Evolutionary conservation across 345 rosid species (phyloP), one percentile per base, ranked within the genome.

Genomic region (Zanthoxylum bungeanum): DNA sequence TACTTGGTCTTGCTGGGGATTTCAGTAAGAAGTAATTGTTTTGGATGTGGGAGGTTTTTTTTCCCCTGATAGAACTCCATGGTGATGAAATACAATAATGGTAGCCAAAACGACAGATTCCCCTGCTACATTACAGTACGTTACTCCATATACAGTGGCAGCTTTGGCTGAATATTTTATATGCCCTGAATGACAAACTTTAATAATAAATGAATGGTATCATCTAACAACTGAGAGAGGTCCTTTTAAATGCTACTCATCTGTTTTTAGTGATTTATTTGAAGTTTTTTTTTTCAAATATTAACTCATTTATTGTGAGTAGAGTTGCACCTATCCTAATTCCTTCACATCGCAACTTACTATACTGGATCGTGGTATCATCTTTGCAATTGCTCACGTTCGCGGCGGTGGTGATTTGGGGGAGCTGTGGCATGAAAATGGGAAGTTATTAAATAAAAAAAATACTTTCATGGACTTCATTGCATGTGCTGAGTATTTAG

Each of bases 321-420:
- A 93, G 97, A 44, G 76, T n/a, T 86, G 87, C 5, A 34, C 80
- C 44, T 92, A 94, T 81, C 91, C 98, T 4, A 34, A 58, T 74
- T 94, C 84, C 83, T 85, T 80, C 75, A 73, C 86, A n/a, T 82
- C 95, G 56, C 91, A 92, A 79, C 73, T 94, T 44, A 89, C 98
- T 72, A 57, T 94, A 60, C 81, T 92, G 77, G 97, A 92, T 81
- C 94, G 98, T 59, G 97, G 98, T 60, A 87, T 94, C 71, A 80
- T 90, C 33, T 92, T 12, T 78, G 97, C 84, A 52, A 87, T 92
- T 40, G 97, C 98, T 68, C 98, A 93, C 71, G 72, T 95, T 78
- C 93, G 99, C 65, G 98, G 99, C 7, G 99, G 97, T 69, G 96
- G 93, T 68, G 99, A 92, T 80, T 89, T 92, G 91, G 98, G 97